These are phyloP conservation scores for Epipyxis sp. DNA, from an alignment of 108 stramenopile genomes.

Conservation along the genomic window DNA sequence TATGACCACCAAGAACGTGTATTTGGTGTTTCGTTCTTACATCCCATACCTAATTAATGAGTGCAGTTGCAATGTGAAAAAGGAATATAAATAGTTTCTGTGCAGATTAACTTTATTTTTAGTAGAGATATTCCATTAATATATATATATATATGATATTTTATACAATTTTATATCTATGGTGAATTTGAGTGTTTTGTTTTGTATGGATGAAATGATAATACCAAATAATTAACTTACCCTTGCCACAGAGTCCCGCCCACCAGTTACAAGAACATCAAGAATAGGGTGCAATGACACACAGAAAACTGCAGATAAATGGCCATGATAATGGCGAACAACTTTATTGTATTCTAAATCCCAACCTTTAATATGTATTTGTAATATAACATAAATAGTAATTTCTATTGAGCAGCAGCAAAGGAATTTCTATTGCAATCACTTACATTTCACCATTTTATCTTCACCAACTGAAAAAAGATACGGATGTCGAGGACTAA, in stretches of 20 bases:
- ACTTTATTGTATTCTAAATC: constrained; percentile 98
- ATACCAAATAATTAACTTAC: constrained; percentile 36
- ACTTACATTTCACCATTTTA: constrained; percentile 62
- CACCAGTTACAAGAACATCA: constrained; percentile 96
- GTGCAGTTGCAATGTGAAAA: no score
- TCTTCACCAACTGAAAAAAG: constrained; percentile 95
- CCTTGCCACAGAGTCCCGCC: constrained; percentile 89
- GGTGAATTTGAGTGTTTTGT: no score
- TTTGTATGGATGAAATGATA: no score
- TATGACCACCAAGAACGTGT: constrained; percentile 87
- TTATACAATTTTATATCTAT: constrained; percentile 11
- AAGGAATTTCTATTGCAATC: not conserved
- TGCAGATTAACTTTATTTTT: no score
- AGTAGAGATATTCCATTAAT: constrained; percentile 2
- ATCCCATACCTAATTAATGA: constrained; percentile 84
- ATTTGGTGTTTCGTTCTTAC: constrained; percentile 90
- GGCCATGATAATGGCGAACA: constrained; percentile 97
- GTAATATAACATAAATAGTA: not conserved
- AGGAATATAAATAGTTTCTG: no score
- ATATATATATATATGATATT: no score
- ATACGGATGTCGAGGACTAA: constrained; percentile 87
- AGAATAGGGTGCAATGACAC: constrained; percentile 91
- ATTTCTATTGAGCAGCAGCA: not conserved
- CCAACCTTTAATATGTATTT: no score
- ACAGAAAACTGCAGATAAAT: constrained; percentile 87